Evolutionary conservation across 768 basidiomycete species (phyloP).

Genomic region (Tephrocybe sp.): DNA sequence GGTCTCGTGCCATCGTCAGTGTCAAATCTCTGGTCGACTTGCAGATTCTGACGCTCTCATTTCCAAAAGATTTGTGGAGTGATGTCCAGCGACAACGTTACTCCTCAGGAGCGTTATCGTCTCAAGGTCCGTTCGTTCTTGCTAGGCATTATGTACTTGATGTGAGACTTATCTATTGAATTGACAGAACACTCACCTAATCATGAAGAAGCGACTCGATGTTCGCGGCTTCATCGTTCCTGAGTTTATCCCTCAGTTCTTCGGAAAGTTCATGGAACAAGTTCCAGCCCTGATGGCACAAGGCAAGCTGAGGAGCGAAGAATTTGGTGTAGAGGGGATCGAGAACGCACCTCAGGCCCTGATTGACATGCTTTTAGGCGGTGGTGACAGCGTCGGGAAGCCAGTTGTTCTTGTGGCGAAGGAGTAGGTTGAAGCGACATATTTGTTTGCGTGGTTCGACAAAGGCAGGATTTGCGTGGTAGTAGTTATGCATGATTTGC

Average conservation of each 20-base stretch:
- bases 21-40: too few relatives aligned
- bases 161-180: not conserved
- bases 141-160: not conserved
- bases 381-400: conserved; percentile 8
- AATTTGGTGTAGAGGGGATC: conserved; percentile 36
- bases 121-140: conserved; percentile 9
- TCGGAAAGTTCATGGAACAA: conserved; percentile 34
- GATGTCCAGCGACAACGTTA: conserved; percentile 4
- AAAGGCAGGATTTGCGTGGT: too few relatives aligned
- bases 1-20: too few relatives aligned
- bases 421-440: too few relatives aligned
- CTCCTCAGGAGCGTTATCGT: conserved; percentile 8
- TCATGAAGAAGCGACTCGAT: conserved; percentile 40
- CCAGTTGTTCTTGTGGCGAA: conserved; percentile 9
- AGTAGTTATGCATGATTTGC: too few relatives aligned
- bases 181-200: conserved; percentile 34
- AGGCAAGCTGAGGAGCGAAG: conserved; percentile 38
- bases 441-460: too few relatives aligned
- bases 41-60: too few relatives aligned
- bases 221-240: conserved; percentile 44
- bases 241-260: conserved; percentile 28
- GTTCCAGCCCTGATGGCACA: conserved; percentile 36
- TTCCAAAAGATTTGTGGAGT: conserved; percentile 3
- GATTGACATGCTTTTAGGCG: conserved; percentile 4
- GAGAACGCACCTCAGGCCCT: conserved; percentile 35